Evolutionary conservation across 345 rosid species (phyloP).

Genomic region (Firmiana major): DNA sequence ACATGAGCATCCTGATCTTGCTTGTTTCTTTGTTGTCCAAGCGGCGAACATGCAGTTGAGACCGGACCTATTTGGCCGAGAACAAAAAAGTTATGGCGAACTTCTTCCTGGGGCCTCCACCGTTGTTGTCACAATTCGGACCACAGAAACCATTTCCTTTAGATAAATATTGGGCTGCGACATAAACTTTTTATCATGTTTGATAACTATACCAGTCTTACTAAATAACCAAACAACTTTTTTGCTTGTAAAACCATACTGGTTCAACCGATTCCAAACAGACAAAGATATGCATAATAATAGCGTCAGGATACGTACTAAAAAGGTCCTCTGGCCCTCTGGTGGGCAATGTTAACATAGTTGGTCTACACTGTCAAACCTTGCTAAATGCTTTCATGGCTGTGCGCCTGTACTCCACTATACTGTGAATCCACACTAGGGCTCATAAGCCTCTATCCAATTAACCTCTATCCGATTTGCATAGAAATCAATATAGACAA

Average conservation of each 20-base stretch:
- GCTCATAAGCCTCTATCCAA: background rate
- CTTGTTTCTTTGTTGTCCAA: slow-evolving; percentile 4
- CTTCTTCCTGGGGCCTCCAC: slow-evolving; percentile 7
- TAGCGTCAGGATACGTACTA: background rate
- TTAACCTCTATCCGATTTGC: background rate
- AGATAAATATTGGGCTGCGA: background rate
- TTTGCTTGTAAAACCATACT: background rate
- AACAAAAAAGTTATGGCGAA: background rate
- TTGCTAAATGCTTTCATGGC: background rate
- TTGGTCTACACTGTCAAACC: background rate
- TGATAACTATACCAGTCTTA: background rate
- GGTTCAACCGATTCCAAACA: background rate
- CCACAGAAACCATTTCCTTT: background rate
- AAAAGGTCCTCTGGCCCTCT: background rate
- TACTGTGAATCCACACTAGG: background rate
- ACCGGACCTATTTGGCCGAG: background rate
- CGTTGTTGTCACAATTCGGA: background rate
- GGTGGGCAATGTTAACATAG: background rate
- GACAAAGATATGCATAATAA: background rate
- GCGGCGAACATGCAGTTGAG: slow-evolving; percentile 4
- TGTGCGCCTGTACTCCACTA: background rate
- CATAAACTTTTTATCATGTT: background rate
- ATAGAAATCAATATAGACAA: background rate
- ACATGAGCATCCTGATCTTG: background rate
- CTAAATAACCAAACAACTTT: background rate